Conservation (phyloP, 192 early-diverging fungal species). For the Umbelopsis ramanniana region DNA sequence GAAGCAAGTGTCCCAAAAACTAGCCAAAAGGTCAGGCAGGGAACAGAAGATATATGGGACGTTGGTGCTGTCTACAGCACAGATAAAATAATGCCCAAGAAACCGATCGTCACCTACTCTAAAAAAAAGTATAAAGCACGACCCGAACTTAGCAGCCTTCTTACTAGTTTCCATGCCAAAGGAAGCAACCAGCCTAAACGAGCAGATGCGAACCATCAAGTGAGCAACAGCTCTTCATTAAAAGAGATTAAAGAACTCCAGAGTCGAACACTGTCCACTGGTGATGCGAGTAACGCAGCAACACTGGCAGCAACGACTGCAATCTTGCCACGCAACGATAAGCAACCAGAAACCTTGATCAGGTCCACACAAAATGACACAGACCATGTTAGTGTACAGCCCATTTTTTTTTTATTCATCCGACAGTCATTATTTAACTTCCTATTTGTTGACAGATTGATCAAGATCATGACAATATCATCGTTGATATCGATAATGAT, state of each 20-base stretch:
- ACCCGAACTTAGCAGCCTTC: background rate
- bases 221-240: background rate
- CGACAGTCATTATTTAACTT: background rate
- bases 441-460: background rate
- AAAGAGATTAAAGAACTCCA: slow-evolving; percentile 6
- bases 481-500: too few relatives aligned
- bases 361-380: too few relatives aligned
- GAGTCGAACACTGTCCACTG: background rate
- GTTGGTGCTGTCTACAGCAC: background rate
- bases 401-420: background rate
- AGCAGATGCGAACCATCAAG: background rate
- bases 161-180: background rate
- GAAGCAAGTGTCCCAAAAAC: background rate
- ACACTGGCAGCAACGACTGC: background rate
- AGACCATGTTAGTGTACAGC: background rate
- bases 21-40: background rate
- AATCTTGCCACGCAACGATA: too few relatives aligned
- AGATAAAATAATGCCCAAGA: slow-evolving; percentile 9
- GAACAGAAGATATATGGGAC: slow-evolving; percentile 1
- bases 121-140: slow-evolving; percentile 8
- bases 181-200: background rate
- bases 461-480: background rate
- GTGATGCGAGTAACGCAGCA: background rate
- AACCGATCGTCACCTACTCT: slow-evolving; percentile 6
- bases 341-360: too few relatives aligned